Conservation (phyloP, 768 basidiomycete species). For the Suillus decipiens region DNA sequence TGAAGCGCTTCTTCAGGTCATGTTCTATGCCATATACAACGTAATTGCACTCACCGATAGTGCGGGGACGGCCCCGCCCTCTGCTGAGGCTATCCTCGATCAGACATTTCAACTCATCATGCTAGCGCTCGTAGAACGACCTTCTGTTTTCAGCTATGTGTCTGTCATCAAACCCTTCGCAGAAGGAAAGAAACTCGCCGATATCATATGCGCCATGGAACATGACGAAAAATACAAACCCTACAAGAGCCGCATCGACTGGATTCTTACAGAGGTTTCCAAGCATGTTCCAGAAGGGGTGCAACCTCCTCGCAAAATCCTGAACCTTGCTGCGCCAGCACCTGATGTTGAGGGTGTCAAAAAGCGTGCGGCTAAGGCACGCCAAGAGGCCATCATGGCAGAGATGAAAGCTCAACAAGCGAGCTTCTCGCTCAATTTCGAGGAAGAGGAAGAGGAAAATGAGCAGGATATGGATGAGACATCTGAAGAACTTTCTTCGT, state of each 20-base stretch:
- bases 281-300: constrained; percentile 60
- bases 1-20: constrained; percentile 72
- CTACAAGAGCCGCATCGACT: constrained; percentile 69
- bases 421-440: constrained; percentile 78
- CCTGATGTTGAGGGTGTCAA: constrained; percentile 67
- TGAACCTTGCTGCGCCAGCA: constrained; percentile 36
- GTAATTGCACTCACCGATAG: constrained; percentile 66
- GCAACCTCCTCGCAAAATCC: constrained; percentile 45
- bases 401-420: constrained; percentile 94
- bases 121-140: constrained; percentile 77
- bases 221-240: constrained; percentile 73
- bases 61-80: constrained; percentile 62
- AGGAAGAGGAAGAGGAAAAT: constrained; percentile 72
- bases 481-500: constrained; percentile 52
- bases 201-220: constrained; percentile 77
- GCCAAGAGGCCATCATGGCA: constrained; percentile 93
- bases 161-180: constrained; percentile 57
- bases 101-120: constrained; percentile 85
- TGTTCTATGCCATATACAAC: constrained; percentile 82
- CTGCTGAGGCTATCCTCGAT: constrained; percentile 88
- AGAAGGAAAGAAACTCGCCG: constrained; percentile 61
- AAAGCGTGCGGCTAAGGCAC: constrained; percentile 82
- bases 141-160: constrained; percentile 59
- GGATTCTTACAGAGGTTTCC: constrained; percentile 70
- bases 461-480: constrained; percentile 50